phyloP scores from a whole-genome alignment of 208 protist genomes.

The Acanthamoeba royreba region DNA sequence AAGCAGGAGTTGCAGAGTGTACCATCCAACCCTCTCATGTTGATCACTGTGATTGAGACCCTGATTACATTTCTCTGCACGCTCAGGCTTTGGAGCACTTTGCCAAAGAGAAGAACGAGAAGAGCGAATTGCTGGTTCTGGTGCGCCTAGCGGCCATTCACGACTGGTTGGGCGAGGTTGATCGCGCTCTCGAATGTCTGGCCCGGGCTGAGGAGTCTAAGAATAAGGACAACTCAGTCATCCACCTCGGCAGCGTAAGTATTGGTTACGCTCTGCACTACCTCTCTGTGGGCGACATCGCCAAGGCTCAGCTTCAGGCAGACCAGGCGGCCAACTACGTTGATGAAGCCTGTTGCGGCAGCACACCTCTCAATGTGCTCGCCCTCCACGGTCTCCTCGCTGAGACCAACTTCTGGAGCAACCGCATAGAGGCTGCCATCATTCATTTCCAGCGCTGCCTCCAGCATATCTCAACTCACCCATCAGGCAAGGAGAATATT shows the following conservation, averaged over 20 bases:
- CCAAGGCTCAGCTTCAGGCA: background rate
- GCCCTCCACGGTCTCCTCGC: background rate
- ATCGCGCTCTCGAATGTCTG: background rate
- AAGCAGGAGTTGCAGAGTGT: background rate
- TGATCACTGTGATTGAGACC: background rate
- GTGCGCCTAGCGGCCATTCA: constrained; percentile 1
- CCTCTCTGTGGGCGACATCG: background rate
- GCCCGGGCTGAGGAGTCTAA: background rate
- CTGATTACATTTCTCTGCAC: background rate
- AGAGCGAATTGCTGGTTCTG: background rate
- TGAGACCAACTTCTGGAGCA: background rate
- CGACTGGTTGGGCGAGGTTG: background rate
- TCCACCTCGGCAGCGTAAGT: background rate
- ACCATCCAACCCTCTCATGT: background rate
- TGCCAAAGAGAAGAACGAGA: background rate
- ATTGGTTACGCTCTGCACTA: background rate
- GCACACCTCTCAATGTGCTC: background rate
- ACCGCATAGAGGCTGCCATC: background rate
- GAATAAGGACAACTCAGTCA: background rate
- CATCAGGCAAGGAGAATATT: background rate
- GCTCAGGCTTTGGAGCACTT: background rate
- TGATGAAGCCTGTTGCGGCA: background rate
- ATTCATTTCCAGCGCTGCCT: background rate
- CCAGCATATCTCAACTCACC: background rate
- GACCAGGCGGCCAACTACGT: background rate